Evolutionary conservation across 768 basidiomycete species (phyloP).

Genomic region (Lactifluus piperatus): DNA sequence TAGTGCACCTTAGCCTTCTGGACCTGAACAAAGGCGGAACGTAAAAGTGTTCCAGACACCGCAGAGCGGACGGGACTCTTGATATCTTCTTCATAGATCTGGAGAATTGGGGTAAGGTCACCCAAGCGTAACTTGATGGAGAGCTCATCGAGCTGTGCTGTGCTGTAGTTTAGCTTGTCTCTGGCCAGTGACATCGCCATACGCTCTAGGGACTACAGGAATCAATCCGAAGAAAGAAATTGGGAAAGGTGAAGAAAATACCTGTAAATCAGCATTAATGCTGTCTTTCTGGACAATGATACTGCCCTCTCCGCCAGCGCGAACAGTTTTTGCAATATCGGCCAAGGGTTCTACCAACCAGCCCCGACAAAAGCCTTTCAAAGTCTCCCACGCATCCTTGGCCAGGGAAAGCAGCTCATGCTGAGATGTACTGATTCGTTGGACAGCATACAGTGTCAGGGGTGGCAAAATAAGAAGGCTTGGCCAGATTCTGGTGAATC

Average conservation of each 20-base stretch:
- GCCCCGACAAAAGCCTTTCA: constrained; percentile 61
- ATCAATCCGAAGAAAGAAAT: background rate
- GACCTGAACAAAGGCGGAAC: constrained; percentile 83
- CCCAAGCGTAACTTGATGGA: constrained; percentile 62
- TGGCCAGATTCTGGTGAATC: constrained; percentile 72
- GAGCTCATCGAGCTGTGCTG: constrained; percentile 55
- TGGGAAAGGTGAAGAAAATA: constrained; percentile 27
- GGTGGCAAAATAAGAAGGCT: constrained; percentile 71
- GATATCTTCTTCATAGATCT: constrained; percentile 89
- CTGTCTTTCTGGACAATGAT: constrained; percentile 74
- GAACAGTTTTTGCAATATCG: constrained; percentile 74
- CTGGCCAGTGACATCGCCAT: constrained; percentile 83
- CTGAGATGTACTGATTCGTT: constrained; percentile 49
- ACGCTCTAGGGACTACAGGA: constrained; percentile 71
- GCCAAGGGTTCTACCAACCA: constrained; percentile 86
- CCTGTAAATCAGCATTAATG: constrained; percentile 77
- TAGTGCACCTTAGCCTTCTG: constrained; percentile 88
- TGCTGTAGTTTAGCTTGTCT: constrained; percentile 64
- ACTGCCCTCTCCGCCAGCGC: constrained; percentile 67
- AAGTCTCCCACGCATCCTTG: constrained; percentile 54
- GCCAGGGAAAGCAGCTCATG: constrained; percentile 47
- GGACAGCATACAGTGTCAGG: constrained; percentile 42
- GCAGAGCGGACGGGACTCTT: constrained; percentile 78
- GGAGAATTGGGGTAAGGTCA: constrained; percentile 78
- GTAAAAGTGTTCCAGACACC: constrained; percentile 68